A percentile compares a stretch with the other conserved stretches of the same genome.
phyloP scores from a whole-genome alignment of 2,329 filamentous ascomycete species.

The Sclerotiophoma versabilis region DNA sequence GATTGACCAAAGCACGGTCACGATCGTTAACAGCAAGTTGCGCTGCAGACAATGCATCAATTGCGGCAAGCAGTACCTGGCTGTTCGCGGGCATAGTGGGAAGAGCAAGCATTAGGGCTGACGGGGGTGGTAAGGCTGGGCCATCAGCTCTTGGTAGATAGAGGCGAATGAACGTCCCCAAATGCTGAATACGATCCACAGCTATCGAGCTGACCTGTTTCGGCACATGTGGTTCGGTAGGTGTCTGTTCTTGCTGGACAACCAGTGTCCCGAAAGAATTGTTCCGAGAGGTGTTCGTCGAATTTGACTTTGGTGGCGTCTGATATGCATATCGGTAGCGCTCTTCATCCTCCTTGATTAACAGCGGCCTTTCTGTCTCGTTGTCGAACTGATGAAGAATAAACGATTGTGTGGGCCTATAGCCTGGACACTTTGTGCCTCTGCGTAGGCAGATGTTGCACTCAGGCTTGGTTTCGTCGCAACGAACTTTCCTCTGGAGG shows the following conservation, averaged over 20 bases:
- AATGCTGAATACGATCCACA: slow-evolving; percentile 45
- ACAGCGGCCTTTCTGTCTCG: slow-evolving; percentile 34
- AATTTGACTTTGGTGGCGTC: slow-evolving; percentile 5
- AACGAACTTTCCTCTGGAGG: slow-evolving; percentile 43
- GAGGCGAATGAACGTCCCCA: slow-evolving; percentile 42
- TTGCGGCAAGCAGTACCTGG: slow-evolving; percentile 39
- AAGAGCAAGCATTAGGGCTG: slow-evolving; percentile 44
- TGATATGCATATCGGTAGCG: slow-evolving; percentile 44
- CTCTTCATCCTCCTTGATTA: slow-evolving; percentile 46
- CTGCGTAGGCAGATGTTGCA: slow-evolving; percentile 45
- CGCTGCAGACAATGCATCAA: slow-evolving; percentile 45
- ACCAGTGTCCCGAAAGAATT: slow-evolving; percentile 17
- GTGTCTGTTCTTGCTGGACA: slow-evolving; percentile 20
- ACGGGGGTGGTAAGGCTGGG: slow-evolving; percentile 44
- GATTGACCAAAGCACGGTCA: slow-evolving; percentile 39
- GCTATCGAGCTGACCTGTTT: slow-evolving; percentile 44
- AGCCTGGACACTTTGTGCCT: slow-evolving; percentile 47
- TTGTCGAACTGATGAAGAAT: slow-evolving; percentile 45
- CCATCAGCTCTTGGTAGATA: slow-evolving; percentile 41
- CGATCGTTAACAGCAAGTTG: slow-evolving; percentile 44
- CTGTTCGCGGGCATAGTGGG: slow-evolving; percentile 42
- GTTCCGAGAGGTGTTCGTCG: slow-evolving; percentile 7
- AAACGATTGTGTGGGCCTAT: slow-evolving; percentile 45
- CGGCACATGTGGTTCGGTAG: slow-evolving; percentile 31
- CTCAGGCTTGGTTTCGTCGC: slow-evolving; percentile 47